phyloP scores from a whole-genome alignment of 2,329 filamentous ascomycete species.

The Paracorniculantispora psalliotae region DNA sequence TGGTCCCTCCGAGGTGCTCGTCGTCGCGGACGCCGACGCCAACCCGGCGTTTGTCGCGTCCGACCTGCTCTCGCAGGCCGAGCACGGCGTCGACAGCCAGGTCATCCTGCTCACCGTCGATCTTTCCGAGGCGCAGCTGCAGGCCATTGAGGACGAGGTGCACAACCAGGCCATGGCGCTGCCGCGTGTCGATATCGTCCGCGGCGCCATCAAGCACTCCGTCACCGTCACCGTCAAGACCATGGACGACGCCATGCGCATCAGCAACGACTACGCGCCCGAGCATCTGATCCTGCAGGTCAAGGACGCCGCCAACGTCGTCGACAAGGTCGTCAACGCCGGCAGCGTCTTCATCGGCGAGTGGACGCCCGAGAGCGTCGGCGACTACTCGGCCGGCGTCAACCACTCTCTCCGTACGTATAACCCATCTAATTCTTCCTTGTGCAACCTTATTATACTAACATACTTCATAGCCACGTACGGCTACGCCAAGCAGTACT shows the following conservation, averaged over 20 bases:
- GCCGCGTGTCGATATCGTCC: conserved; percentile 88
- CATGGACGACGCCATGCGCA: conserved; percentile 66
- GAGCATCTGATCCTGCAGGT: conserved; percentile 95
- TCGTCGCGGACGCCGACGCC: conserved; percentile 81
- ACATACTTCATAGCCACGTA: conserved; percentile 67
- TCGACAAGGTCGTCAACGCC: conserved; percentile 82
- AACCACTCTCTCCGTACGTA: conserved; percentile 94
- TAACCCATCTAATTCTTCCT: background rate
- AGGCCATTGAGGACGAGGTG: conserved; percentile 85
- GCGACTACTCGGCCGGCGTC: conserved; percentile 95
- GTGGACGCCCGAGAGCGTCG: conserved; percentile 97
- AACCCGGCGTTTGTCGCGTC: conserved; percentile 95
- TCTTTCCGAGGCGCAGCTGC: conserved; percentile 65
- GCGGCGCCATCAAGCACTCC: conserved; percentile 84
- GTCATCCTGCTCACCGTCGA: conserved; percentile 86
- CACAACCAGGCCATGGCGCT: conserved; percentile 81
- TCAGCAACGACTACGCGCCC: conserved; percentile 92
- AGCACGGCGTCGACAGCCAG: conserved; percentile 94
- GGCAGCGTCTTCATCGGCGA: conserved; percentile 93
- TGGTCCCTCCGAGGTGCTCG: conserved; percentile 93
- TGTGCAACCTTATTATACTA: conserved; percentile 12
- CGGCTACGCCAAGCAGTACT: conserved; percentile 97
- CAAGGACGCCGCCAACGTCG: conserved; percentile 65
- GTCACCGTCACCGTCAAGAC: conserved; percentile 74
- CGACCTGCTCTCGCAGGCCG: conserved; percentile 89